Evolutionary conservation across 2,329 filamentous ascomycete species (phyloP), one percentile per base, ranked within the genome.

Genomic region (Cordyceps farinosa): DNA sequence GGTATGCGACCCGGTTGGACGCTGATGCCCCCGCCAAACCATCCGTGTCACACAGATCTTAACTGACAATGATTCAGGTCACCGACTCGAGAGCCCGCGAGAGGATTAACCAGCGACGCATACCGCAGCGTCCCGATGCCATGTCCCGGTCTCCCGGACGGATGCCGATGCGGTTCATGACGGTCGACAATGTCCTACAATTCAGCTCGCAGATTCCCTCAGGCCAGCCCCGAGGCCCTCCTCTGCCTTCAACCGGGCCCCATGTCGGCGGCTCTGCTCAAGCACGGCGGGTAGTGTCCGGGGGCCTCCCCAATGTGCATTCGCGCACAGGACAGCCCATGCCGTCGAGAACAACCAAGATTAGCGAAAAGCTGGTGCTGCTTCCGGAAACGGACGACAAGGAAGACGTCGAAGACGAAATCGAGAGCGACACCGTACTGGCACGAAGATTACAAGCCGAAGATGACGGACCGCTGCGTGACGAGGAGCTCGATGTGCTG

Each of bases 291-390:
- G 67, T 72, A 42, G 65, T 70, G 11, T 70, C 74, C 6, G 76
- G 78, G 11, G 77, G 77, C 11, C 73, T 81, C 44, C 78, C 80
- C 34, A 75, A 74, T 67, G 63, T 71, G 4, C 75, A 74, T 30
- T 77, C 76, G 32, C 77, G 82, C 5, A 79, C 79, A 59, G 83
- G 82, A 65, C 82, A 86, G 62, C 83, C 81, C 51, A 78, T 97
- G 68, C 95, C 94, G 0, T 89, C 91, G 6, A 86, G 95, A 60
- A 96, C 92, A 44, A 96, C 92, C 34, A 97, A 98, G 76, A 89
- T 96, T 67, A 97, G 91, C 75, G 92, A 98, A 79, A 98, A 98
- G 77, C 82, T 99, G n/a, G 95, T 99, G 0, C 81, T 98, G 42
- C 83, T 99, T 15, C 95, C 95, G 1, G 94, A 97, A 72, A 90